Conservation (phyloP, 495 filamentous ascomycete species). For the Penicillium goetzii region DNA sequence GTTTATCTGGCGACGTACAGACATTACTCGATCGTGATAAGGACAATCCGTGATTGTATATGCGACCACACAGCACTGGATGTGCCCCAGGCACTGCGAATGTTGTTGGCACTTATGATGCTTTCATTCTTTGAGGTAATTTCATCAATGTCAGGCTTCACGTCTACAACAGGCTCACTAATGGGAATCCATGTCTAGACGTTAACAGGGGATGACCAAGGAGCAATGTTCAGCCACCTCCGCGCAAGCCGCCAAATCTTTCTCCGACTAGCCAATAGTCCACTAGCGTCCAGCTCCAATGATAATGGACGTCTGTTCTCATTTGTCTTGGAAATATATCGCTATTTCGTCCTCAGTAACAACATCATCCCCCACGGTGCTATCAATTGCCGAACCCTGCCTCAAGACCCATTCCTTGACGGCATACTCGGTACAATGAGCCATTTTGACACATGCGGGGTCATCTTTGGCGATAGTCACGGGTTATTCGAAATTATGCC, state of each 20-base stretch:
- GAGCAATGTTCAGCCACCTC: not conserved
- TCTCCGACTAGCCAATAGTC: not conserved
- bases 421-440: not conserved
- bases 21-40: constrained; percentile 1
- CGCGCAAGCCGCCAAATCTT: not conserved
- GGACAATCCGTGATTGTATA: not conserved
- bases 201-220: not conserved
- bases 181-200: not conserved
- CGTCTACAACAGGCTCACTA: not conserved
- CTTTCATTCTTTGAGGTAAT: not conserved
- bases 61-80: not conserved
- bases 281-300: not conserved
- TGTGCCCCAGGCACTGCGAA: not conserved
- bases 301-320: not conserved
- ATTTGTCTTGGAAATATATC: not conserved
- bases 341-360: not conserved
- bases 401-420: not conserved
- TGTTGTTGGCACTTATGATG: not conserved
- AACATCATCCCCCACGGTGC: not conserved
- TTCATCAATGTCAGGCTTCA: not conserved
- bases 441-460: not conserved
- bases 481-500: not conserved
- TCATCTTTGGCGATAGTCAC: not conserved
- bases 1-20: not conserved
- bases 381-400: not conserved